Percentiles rank a stretch among this genome's conserved stretches.
These are phyloP conservation scores for Pythium dissotocum DNA, from an alignment of 352 stramenopile genomes.

Conservation along the genomic window DNA sequence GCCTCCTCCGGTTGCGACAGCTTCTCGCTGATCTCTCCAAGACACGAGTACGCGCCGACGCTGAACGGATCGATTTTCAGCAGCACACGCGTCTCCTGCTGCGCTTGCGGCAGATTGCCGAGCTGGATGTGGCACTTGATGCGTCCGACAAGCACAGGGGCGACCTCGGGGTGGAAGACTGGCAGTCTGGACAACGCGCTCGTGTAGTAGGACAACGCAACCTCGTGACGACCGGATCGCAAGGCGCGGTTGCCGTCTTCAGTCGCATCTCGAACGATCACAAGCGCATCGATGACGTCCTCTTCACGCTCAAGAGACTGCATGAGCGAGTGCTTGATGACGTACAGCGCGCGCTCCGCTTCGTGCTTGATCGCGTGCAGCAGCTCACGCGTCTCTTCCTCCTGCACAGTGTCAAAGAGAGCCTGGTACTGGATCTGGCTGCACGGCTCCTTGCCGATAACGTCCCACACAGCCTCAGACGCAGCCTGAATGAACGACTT, in stretches of 20 bases:
- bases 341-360: conserved; percentile 57
- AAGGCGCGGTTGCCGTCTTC: conserved; percentile 62
- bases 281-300: conserved; percentile 45
- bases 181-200: conserved; percentile 62
- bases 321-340: conserved; percentile 69
- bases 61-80: conserved; percentile 72
- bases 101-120: conserved; percentile 39
- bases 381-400: conserved; percentile 32
- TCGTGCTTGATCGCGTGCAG: conserved; percentile 34
- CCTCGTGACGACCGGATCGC: conserved; percentile 47
- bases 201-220: conserved; percentile 60
- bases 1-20: conserved; percentile 44
- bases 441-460: conserved; percentile 50
- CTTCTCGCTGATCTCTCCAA: conserved; percentile 69
- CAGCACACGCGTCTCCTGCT: conserved; percentile 44
- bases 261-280: conserved; percentile 47
- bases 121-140: conserved; percentile 66
- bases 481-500: conserved; percentile 85
- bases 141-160: conserved; percentile 55
- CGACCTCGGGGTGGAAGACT: conserved; percentile 65
- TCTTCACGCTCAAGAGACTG: conserved; percentile 56
- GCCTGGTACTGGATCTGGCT: conserved; percentile 79
- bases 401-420: conserved; percentile 58
- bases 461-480: conserved; percentile 66
- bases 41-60: conserved; percentile 63